Evolutionary conservation across 495 filamentous ascomycete species (phyloP).

Genomic region (Lophiotrema nucula): DNA sequence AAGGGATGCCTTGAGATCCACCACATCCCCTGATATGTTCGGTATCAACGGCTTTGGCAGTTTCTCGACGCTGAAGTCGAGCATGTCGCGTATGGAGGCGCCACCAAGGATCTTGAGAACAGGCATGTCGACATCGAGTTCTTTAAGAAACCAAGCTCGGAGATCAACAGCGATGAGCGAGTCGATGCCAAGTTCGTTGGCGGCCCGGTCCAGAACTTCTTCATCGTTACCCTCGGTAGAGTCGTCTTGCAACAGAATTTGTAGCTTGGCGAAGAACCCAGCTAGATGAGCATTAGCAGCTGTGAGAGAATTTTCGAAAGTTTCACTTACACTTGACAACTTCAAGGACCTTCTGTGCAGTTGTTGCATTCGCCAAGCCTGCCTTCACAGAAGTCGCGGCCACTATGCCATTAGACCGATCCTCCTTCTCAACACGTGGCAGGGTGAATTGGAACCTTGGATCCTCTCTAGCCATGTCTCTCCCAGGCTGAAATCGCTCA

Average conservation of each 20-base stretch:
- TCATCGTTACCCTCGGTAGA: not conserved
- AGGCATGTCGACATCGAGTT: slow-evolving; percentile 48
- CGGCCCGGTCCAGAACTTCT: too few species aligned
- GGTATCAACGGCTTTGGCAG: not conserved
- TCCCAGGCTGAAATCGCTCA: slow-evolving; percentile 8
- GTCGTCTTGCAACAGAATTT: not conserved
- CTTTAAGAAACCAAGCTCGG: slow-evolving; percentile 61
- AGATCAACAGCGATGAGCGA: slow-evolving; percentile 64
- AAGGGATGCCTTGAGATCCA: too few species aligned
- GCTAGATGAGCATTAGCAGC: too few species aligned
- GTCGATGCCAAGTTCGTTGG: slow-evolving; percentile 57
- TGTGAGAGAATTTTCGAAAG: too few species aligned
- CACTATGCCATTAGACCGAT: not conserved
- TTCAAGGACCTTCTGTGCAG: not conserved
- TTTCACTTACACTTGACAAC: too few species aligned
- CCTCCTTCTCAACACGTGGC: not conserved
- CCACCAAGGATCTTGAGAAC: slow-evolving; percentile 28
- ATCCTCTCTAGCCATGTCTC: slow-evolving; percentile 14
- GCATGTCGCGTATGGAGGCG: slow-evolving; percentile 8
- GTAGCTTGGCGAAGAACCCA: not conserved
- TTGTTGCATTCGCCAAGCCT: not conserved
- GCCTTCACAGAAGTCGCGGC: not conserved
- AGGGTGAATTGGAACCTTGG: not conserved
- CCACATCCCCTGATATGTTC: not conserved
- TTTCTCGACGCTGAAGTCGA: slow-evolving; percentile 3